These are phyloP conservation scores for Pseudozyma hubeiensis DNA, from an alignment of 1,284 basidiomycete genomes.

Conservation along the genomic window DNA sequence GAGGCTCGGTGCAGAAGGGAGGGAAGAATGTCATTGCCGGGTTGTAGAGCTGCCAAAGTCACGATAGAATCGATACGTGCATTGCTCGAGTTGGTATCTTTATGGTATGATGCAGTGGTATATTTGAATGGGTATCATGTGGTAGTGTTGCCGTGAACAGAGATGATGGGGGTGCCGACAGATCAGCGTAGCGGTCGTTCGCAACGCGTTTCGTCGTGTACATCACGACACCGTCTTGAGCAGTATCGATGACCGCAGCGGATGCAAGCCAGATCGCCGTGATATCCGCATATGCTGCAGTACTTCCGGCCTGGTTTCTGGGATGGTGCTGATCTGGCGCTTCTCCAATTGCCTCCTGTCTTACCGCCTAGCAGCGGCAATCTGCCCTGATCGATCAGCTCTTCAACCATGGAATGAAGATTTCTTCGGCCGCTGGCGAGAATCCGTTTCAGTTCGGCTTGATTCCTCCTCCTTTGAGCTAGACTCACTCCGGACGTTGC, in stretches of 20 bases:
- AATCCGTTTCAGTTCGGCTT: conserved; percentile 39
- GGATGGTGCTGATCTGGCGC: conserved; percentile 18
- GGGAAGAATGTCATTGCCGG: conserved; percentile 42
- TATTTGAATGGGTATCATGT: no score
- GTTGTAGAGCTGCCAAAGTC: conserved; percentile 6
- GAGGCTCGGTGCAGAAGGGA: not conserved
- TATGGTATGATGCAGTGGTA: no score
- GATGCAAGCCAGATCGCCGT: conserved; percentile 40
- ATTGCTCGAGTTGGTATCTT: no score
- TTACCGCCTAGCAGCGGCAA: conserved; percentile 22
- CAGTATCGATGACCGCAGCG: conserved; percentile 42
- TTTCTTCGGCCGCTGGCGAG: conserved; percentile 25
- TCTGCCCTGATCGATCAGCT: conserved; percentile 37
- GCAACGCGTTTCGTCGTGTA: conserved; percentile 45
- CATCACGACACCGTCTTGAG: conserved; percentile 28
- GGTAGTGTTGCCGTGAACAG: no score
- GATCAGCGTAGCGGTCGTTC: conserved; percentile 32
- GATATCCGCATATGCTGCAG: conserved; percentile 47
- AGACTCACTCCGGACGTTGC: conserved; percentile 13
- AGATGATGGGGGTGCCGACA: not conserved
- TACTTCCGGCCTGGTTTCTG: conserved; percentile 22
- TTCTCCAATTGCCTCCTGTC: conserved; percentile 25
- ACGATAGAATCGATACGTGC: no score
- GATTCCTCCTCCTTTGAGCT: conserved; percentile 31
- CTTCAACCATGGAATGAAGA: conserved; percentile 35